Conservation (phyloP, 1,284 basidiomycete species). For the Austroboletus novae-zelandiae region DNA sequence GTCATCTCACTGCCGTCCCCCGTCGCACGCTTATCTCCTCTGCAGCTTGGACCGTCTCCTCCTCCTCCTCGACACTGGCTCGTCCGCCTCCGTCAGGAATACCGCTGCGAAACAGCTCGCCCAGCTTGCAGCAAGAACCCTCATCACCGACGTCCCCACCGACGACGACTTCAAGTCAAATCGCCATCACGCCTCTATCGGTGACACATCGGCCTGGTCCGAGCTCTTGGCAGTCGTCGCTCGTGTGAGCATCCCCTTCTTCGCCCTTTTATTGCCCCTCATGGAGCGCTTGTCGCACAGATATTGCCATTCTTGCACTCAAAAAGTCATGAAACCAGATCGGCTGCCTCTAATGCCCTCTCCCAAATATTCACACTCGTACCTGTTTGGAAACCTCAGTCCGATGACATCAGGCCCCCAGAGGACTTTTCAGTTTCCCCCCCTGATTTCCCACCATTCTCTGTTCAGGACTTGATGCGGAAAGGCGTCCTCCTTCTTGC, state of each 20-base stretch:
- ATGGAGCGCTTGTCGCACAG: slow-evolving; percentile 36
- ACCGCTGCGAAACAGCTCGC: slow-evolving; percentile 93
- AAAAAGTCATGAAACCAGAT: slow-evolving; percentile 83
- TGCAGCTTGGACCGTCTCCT: slow-evolving; percentile 88
- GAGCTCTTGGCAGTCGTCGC: slow-evolving; percentile 83
- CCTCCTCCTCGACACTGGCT: slow-evolving; percentile 87
- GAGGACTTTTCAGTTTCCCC: slow-evolving; percentile 31
- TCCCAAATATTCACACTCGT: slow-evolving; percentile 84
- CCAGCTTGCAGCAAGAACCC: slow-evolving; percentile 80
- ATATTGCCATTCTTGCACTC: slow-evolving; percentile 88
- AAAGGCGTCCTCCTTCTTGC: slow-evolving; percentile 78
- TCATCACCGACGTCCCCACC: slow-evolving; percentile 77
- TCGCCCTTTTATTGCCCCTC: not conserved
- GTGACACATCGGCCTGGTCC: slow-evolving; percentile 71
- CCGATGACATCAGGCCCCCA: slow-evolving; percentile 14
- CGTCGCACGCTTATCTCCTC: slow-evolving; percentile 7
- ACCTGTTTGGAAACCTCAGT: slow-evolving; percentile 74
- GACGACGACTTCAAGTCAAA: slow-evolving; percentile 74
- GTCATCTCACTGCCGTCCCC: slow-evolving; percentile 4
- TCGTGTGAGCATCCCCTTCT: slow-evolving; percentile 47
- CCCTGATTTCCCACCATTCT: slow-evolving; percentile 69
- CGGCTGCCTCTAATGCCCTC: slow-evolving; percentile 80
- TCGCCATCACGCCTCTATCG: slow-evolving; percentile 55
- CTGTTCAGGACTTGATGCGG: slow-evolving; percentile 70
- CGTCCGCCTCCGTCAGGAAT: slow-evolving; percentile 78